Evolutionary conservation across 2,329 filamentous ascomycete genomes (phyloP).

Genomic region (Botrytis paeoniae): DNA sequence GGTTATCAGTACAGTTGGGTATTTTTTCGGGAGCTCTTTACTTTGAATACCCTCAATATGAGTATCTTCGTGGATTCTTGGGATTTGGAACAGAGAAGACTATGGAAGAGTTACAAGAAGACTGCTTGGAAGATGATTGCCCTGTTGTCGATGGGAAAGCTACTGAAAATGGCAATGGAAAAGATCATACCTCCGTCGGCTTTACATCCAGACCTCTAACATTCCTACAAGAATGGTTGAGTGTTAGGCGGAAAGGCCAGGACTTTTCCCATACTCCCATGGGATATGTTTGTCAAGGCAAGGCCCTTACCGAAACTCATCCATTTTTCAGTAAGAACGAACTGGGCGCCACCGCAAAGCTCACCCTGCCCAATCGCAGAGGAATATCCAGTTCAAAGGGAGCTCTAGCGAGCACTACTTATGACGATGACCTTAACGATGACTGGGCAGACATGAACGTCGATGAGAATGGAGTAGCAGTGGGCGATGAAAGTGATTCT

Average conservation of each 20-base stretch:
- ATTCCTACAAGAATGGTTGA: constrained; percentile 57
- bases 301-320: constrained; percentile 46
- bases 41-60: constrained; percentile 50
- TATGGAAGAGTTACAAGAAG: constrained; percentile 19
- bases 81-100: constrained; percentile 14
- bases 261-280: constrained; percentile 59
- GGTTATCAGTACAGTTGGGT: constrained; percentile 57
- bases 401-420: neutral
- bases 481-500: neutral
- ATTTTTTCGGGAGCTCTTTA: constrained; percentile 61
- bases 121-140: neutral
- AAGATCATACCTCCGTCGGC: neutral
- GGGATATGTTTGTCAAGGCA: constrained; percentile 42
- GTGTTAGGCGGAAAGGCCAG: constrained; percentile 51
- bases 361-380: neutral
- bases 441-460: neutral
- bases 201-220: constrained; percentile 41
- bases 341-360: neutral
- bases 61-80: constrained; percentile 35
- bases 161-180: neutral
- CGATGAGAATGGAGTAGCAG: neutral
- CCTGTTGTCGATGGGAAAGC: neutral
- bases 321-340: constrained; percentile 46
- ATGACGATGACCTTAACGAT: neutral
- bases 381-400: neutral